Evolutionary conservation across 2,329 filamentous ascomycete genomes (phyloP), one percentile per base, ranked within the genome.

Genomic region (Zymoseptoria pseudotritici): DNA sequence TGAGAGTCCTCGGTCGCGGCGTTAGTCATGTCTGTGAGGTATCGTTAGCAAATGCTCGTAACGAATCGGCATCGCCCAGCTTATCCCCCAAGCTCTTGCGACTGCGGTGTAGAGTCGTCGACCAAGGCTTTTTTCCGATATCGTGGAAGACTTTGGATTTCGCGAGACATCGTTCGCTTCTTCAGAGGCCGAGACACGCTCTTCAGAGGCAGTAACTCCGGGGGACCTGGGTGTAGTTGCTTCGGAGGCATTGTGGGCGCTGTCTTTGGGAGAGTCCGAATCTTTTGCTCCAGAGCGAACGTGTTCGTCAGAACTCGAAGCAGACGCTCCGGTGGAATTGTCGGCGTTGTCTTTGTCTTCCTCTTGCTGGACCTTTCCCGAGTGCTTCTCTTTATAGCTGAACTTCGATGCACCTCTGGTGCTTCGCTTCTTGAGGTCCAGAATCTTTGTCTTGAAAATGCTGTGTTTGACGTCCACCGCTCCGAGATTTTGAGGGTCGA

Each of bases 1-100:
- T 57, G 57, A 22, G 58, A 53, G 55, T 58, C 54, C 55, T 52
- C 56, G 26, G 58, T 55, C 61, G 36, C 36, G 36, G 17, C 11
- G 36, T 46, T 46, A 7, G 36, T 46, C 57, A 59, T 59, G 36
- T 59, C 53, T 53, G 56, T 21, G 36, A 56, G 36, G 2, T 17
- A n/a, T 46, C 36, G 36, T 46, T 46, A 46, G 36, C 36, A 46
- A 4, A 46, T 46, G 17, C 4, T 46, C 36, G 13, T 46, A 4
- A 46, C 7, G 36, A 0, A 17, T 46, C 36, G 7, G 36, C 36
- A 7, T 46, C 17, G 36, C 36, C 36, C 36, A 46, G 36, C 36
- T 46, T 46, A 17, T 13, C 17, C 36, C 13, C 36, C 36, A 46
- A n/a, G 13, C 36, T 46, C 13, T 46, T 46, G 26, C 36, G 17